Conservation (phyloP, 1,284 basidiomycete species). For the Phenoliferia sp. region DNA sequence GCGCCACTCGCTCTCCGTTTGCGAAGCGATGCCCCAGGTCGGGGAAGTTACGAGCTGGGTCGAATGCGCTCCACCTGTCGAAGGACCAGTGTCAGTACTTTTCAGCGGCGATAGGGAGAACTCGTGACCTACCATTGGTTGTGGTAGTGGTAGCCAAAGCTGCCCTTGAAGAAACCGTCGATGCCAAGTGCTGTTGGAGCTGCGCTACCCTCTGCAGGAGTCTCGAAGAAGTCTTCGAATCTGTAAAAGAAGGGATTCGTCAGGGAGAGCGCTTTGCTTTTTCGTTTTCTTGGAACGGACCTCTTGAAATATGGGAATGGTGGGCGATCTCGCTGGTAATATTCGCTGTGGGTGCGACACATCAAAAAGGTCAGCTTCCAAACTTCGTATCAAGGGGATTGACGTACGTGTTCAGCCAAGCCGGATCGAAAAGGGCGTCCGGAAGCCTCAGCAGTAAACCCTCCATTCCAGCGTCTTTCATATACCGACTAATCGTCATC, state of each 20-base stretch:
- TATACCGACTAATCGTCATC: conserved; percentile 73
- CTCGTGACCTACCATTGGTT: conserved; percentile 15
- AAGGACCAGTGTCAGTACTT: neutral
- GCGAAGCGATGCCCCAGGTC: conserved; percentile 78
- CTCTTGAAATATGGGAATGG: conserved; percentile 74
- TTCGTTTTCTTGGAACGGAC: conserved; percentile 5
- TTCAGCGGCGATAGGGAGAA: neutral
- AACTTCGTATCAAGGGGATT: too few relatives aligned
- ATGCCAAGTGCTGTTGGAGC: conserved; percentile 71
- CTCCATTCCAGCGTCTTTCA: conserved; percentile 69
- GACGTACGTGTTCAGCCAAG: conserved; percentile 73
- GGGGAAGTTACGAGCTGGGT: conserved; percentile 82
- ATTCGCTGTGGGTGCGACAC: conserved; percentile 47
- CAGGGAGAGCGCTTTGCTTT: neutral
- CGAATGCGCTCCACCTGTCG: conserved; percentile 88
- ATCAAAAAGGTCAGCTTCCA: neutral
- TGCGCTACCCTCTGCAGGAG: conserved; percentile 60
- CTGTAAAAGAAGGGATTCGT: neutral
- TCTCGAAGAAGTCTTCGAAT: conserved; percentile 65
- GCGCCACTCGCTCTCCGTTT: neutral
- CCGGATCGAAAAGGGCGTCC: conserved; percentile 79
- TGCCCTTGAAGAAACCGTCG: conserved; percentile 76
- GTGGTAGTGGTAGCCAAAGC: conserved; percentile 65
- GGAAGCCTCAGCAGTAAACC: conserved; percentile 68
- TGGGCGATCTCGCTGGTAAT: conserved; percentile 72